phyloP scores from a whole-genome alignment of 2,329 filamentous ascomycete species.

The Colletotrichum viniferum region DNA sequence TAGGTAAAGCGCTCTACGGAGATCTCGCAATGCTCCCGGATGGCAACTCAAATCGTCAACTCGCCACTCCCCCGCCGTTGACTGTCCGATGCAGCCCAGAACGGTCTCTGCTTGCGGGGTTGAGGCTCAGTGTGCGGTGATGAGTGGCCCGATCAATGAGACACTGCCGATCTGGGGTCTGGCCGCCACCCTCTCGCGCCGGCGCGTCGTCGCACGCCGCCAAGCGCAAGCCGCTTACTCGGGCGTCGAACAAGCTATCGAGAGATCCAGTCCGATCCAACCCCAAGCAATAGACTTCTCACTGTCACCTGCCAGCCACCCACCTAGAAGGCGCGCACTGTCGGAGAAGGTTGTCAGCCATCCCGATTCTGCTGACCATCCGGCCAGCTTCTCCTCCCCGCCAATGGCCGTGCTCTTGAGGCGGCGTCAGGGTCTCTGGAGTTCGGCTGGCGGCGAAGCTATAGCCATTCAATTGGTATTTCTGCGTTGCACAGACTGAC shows the following conservation, averaged over 20 bases:
- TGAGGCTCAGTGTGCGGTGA: neutral
- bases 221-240: neutral
- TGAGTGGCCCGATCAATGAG: neutral
- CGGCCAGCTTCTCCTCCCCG: neutral
- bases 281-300: neutral
- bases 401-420: neutral
- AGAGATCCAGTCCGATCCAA: neutral
- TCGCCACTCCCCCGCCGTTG: neutral
- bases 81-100: neutral
- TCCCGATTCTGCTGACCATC: neutral
- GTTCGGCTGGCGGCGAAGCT: neutral
- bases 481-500: too few species aligned
- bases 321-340: neutral
- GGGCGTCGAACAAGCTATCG: neutral
- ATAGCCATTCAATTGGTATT: neutral
- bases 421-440: neutral
- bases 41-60: neutral
- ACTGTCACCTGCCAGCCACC: slow-evolving; percentile 3
- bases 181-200: neutral
- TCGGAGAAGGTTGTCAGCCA: slow-evolving; percentile 12
- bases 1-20: neutral
- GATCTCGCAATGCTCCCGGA: neutral
- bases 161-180: slow-evolving; percentile 1
- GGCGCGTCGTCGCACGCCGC: neutral
- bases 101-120: neutral